phyloP scores from a whole-genome alignment of 2,329 filamentous ascomycete genomes.

The Alternaria burnsii region DNA sequence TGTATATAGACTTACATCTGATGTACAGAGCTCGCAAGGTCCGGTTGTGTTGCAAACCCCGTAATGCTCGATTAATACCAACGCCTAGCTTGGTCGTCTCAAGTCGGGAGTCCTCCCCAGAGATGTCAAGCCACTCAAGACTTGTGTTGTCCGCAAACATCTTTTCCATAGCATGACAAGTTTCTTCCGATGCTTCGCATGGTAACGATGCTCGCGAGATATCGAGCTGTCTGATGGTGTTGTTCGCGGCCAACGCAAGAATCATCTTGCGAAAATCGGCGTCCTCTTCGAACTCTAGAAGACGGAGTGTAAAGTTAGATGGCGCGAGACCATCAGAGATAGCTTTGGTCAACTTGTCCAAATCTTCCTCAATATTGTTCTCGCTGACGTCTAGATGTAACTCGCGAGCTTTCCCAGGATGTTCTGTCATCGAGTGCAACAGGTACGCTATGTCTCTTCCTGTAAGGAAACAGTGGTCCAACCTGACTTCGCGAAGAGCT shows the following conservation, averaged over 20 bases:
- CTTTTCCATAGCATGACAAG: slow-evolving; percentile 68
- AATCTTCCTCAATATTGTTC: slow-evolving; percentile 64
- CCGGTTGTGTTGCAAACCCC: slow-evolving; percentile 70
- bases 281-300: slow-evolving; percentile 74
- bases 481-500: slow-evolving; percentile 66
- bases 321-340: slow-evolving; percentile 65
- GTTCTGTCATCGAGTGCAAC: slow-evolving; percentile 68
- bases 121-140: slow-evolving; percentile 72
- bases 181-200: slow-evolving; percentile 72
- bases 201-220: slow-evolving; percentile 75
- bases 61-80: slow-evolving; percentile 71
- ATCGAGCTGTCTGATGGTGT: slow-evolving; percentile 69
- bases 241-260: slow-evolving; percentile 68
- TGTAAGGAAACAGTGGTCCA: slow-evolving; percentile 73
- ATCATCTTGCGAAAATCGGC: slow-evolving; percentile 70
- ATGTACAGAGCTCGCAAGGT: slow-evolving; percentile 70
- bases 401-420: slow-evolving; percentile 60
- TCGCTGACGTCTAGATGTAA: slow-evolving; percentile 73
- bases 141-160: slow-evolving; percentile 74
- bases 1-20: slow-evolving; percentile 53
- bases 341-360: slow-evolving; percentile 61
- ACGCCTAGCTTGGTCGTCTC: slow-evolving; percentile 74
- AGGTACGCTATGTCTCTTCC: slow-evolving; percentile 71
- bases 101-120: slow-evolving; percentile 75
- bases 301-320: slow-evolving; percentile 70